Conservation (phyloP, 2,329 filamentous ascomycete species). For the Penicillium sp. region DNA sequence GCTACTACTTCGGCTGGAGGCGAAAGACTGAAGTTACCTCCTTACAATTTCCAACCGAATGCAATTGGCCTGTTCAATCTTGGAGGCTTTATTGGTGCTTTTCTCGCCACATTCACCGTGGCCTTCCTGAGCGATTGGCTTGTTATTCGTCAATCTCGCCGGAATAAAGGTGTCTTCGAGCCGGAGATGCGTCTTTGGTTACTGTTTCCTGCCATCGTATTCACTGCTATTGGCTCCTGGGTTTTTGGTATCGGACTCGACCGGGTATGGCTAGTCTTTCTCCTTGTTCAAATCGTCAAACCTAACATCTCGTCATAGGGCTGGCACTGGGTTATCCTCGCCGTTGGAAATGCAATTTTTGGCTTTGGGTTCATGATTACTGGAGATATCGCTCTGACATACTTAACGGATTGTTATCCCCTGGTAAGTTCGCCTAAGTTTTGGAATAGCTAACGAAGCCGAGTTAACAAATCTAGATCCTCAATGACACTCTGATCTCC, state of each 20-base stretch:
- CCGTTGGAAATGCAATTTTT: constrained; percentile 9
- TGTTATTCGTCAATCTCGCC: constrained; percentile 3
- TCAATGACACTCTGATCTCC: constrained; percentile 11
- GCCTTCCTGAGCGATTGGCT: constrained; percentile 5
- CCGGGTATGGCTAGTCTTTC: background rate
- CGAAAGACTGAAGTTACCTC: background rate
- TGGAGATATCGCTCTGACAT: constrained; percentile 12
- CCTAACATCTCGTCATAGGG: background rate
- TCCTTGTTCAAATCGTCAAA: background rate
- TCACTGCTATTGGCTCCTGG: background rate
- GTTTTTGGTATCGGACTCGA: constrained; percentile 13
- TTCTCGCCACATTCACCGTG: background rate
- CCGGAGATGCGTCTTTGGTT: constrained; percentile 15
- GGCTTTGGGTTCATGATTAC: constrained; percentile 16
- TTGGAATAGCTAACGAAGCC: background rate
- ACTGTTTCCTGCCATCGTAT: constrained; percentile 6
- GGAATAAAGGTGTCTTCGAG: constrained; percentile 12
- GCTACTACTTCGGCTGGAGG: constrained; percentile 3
- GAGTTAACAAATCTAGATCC: constrained; percentile 3
- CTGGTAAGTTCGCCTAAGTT: background rate
- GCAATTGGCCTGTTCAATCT: constrained; percentile 12
- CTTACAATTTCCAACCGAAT: constrained; percentile 8
- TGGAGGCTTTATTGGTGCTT: constrained; percentile 5
- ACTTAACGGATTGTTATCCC: constrained; percentile 14
- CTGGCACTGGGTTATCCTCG: constrained; percentile 9